Evolutionary conservation across 2,329 filamentous ascomycete species (phyloP), one percentile per base, ranked within the genome.

Genomic region (Aureobasidium sp.): DNA sequence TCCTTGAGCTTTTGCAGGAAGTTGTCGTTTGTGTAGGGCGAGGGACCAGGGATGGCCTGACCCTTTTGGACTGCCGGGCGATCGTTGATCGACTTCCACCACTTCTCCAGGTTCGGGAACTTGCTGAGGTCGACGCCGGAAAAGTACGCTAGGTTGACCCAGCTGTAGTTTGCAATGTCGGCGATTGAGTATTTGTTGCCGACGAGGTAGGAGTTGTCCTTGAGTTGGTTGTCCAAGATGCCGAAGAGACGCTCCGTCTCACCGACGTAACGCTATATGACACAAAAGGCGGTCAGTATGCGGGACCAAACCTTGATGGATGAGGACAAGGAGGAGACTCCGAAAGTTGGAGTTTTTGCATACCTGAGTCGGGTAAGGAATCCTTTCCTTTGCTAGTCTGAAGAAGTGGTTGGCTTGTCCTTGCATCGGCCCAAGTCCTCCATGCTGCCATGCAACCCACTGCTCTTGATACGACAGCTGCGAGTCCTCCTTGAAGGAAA

Each of bases 371-470:
- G 71, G 73, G 63, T 77, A 78, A 4, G 73, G 66, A 60, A 77
- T 77, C 57, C 71, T 69, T 65, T 78, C 75, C 46, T 74, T 74
- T 11, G 75, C 70, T 23, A 75, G 69, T 38, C 76, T 71, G 65
- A 72, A 72, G 65, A 73, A 72, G 63, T 72, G 65, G 63, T 73
- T 72, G 33, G 61, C 63, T 53, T 66, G 63, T 25, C 63, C 75
- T 61, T 78, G 76, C 74, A 76, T 75, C 0, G 72, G 71, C 55
- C 73, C 74, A 4, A 75, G 67, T 19, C 74, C 74, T 15, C 74
- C 75, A 58, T 77, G 75, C 67, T 77, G 76, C 83, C 84, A 88
- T 40, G 81, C 61, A 25, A 70, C 62, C 85, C 84, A 88, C 69
- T 83, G 80, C 74, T 84, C 81, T 42, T 74, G 75, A 40, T 74